These are phyloP conservation scores for Neocallimastix lanati DNA, from an alignment of 192 early-diverging fungal genomes.

Conservation along the genomic window DNA sequence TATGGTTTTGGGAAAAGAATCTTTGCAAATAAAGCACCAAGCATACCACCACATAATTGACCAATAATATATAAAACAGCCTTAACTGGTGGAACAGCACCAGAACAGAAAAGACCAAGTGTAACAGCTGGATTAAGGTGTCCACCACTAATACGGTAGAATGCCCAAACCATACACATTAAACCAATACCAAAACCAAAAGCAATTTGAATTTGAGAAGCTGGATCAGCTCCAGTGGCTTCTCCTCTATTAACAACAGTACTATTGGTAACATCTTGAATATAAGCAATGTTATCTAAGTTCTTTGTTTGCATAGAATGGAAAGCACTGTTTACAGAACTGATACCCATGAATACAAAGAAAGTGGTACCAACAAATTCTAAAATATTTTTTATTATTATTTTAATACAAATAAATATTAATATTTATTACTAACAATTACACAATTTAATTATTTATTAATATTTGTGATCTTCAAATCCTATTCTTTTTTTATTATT, in stretches of 20 bases:
- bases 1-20: slow-evolving; percentile 1
- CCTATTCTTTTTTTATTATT: no score
- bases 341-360: neutral
- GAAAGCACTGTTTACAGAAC: neutral
- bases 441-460: no score
- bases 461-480: no score
- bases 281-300: neutral
- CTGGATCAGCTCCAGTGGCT: neutral
- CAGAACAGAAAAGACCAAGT: slow-evolving; percentile 28
- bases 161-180: neutral
- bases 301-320: neutral
- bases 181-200: neutral
- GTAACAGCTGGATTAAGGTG: slow-evolving; percentile 46
- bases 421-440: no score
- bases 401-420: no score
- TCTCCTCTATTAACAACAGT: neutral
- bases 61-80: slow-evolving; percentile 30
- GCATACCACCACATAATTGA: slow-evolving; percentile 33
- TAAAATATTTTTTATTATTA: no score
- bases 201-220: neutral
- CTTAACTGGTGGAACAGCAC: slow-evolving; percentile 18
- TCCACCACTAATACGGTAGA: slow-evolving; percentile 13
- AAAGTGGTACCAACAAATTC: neutral
- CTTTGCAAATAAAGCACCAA: slow-evolving; percentile 19
- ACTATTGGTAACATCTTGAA: neutral